phyloP scores from a whole-genome alignment of 2,329 filamentous ascomycete genomes.

The Ascochyta lentis region DNA sequence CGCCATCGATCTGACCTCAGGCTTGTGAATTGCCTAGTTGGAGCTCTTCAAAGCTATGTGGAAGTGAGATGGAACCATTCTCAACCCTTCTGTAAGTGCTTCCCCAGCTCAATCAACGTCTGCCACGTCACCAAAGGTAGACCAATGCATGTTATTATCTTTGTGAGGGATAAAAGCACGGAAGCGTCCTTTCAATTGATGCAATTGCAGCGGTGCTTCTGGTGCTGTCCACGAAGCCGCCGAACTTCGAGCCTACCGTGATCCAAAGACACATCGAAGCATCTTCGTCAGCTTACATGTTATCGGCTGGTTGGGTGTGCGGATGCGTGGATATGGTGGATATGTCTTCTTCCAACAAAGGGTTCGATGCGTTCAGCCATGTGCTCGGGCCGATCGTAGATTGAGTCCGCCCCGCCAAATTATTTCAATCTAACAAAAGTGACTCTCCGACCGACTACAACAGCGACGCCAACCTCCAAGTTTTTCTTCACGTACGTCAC shows the following conservation, averaged over 20 bases:
- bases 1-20: neutral
- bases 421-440: slow-evolving; percentile 10
- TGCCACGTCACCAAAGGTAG: neutral
- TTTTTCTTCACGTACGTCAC: slow-evolving; percentile 10
- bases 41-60: neutral
- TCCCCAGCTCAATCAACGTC: neutral
- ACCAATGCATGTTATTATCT: neutral
- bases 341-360: too few relatives aligned
- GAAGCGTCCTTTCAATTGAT: neutral
- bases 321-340: too few relatives aligned
- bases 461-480: slow-evolving; percentile 17
- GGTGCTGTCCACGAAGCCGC: neutral
- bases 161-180: neutral
- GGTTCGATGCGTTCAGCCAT: too few relatives aligned
- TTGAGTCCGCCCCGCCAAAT: slow-evolving; percentile 27
- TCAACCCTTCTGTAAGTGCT: neutral
- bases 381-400: too few relatives aligned
- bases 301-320: too few relatives aligned
- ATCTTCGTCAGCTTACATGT: neutral
- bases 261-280: neutral
- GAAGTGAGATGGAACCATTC: neutral
- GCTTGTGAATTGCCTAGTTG: neutral
- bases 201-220: neutral
- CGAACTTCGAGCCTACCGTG: neutral
- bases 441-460: slow-evolving; percentile 25